These are phyloP conservation scores for Tetracentron sinense DNA, from an alignment of 164 flowering plant species.

Conservation along the genomic window DNA sequence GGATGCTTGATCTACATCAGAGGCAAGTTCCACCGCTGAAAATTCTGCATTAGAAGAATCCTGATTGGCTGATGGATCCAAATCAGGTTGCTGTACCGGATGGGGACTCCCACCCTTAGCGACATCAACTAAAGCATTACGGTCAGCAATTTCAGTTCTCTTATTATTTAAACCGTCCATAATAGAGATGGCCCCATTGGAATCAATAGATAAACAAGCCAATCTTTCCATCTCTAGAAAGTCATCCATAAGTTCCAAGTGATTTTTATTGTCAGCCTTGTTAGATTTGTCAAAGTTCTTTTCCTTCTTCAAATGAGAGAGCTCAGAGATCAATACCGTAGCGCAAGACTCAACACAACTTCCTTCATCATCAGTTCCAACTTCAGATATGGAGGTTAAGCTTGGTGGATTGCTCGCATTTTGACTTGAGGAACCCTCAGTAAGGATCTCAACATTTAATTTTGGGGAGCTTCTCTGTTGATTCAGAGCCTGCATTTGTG, in stretches of 20 bases:
- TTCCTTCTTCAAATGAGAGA: slow-evolving; percentile 58
- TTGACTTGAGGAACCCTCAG: slow-evolving; percentile 44
- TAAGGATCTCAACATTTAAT: slow-evolving; percentile 27
- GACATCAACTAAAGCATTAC: too few species aligned
- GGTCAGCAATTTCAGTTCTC: too few species aligned
- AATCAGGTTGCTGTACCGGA: slow-evolving; percentile 20
- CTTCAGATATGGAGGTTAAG: slow-evolving; percentile 83
- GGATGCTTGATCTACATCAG: slow-evolving; percentile 7
- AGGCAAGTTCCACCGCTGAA: slow-evolving; percentile 3
- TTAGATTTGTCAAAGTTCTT: slow-evolving; percentile 40
- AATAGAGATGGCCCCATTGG: slow-evolving; percentile 37
- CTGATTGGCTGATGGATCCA: slow-evolving; percentile 11
- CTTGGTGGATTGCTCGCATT: slow-evolving; percentile 73
- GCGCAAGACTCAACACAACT: slow-evolving; percentile 84
- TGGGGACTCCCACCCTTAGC: slow-evolving; percentile 21
- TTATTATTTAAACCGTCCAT: slow-evolving; percentile 26
- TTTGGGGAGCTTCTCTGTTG: slow-evolving; percentile 42
- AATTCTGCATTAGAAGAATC: slow-evolving; percentile 20
- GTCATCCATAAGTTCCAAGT: slow-evolving; percentile 89
- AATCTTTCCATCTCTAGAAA: slow-evolving; percentile 97
- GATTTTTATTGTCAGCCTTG: slow-evolving; percentile 44
- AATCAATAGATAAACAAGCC: slow-evolving; percentile 53
- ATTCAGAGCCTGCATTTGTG: slow-evolving; percentile 39
- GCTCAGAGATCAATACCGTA: slow-evolving; percentile 49
- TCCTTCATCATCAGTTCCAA: slow-evolving; percentile 68